Percentiles rank a stretch among this genome's conserved stretches.
Conservation (phyloP, 768 basidiomycete species). For the Xerocomellus chrysenteron region DNA sequence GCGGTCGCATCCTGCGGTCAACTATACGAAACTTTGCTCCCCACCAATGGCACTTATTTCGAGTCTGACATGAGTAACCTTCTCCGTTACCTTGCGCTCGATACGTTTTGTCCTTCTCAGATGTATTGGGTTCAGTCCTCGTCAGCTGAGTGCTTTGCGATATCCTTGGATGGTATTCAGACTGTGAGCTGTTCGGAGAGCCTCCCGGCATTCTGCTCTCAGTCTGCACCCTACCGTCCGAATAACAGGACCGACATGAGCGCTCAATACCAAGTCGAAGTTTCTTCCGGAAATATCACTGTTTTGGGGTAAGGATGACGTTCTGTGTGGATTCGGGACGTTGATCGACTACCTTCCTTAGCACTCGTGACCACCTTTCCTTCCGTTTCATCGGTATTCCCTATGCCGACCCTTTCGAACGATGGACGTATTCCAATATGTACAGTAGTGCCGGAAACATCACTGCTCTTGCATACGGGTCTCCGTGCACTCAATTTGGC, state of each 20-base stretch:
- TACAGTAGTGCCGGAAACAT: conserved; percentile 30
- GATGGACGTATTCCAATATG: conserved; percentile 41
- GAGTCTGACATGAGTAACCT: conserved; percentile 4
- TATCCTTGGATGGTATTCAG: conserved; percentile 5
- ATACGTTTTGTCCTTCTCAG: conserved; percentile 2
- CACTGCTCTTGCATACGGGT: conserved; percentile 34
- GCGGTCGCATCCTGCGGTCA: conserved; percentile 5
- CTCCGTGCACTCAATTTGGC: conserved; percentile 34
- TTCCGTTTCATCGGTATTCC: conserved; percentile 55
- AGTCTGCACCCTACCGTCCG: conserved; percentile 8
- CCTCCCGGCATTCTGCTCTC: conserved; percentile 9
- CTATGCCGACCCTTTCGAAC: conserved; percentile 41
- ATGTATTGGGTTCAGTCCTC: conserved; percentile 12
- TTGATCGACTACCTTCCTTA: conserved; percentile 13
- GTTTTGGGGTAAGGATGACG: conserved; percentile 4
- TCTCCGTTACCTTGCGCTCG: conserved; percentile 9
- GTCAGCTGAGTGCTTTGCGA: conserved; percentile 1
- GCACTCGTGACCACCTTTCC: conserved; percentile 46
- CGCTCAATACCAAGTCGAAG: conserved; percentile 5
- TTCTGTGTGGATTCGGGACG: background rate
- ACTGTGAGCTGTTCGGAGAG: background rate
- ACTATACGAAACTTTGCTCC: conserved; percentile 6
- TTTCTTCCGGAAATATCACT: conserved; percentile 5
- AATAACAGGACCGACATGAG: conserved; percentile 7
- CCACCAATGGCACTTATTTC: conserved; percentile 10